A percentile compares a stretch with the other conserved stretches of the same genome.
These are phyloP conservation scores for Amniculicola lignicola DNA, from an alignment of 495 filamentous ascomycete species.

Conservation along the genomic window DNA sequence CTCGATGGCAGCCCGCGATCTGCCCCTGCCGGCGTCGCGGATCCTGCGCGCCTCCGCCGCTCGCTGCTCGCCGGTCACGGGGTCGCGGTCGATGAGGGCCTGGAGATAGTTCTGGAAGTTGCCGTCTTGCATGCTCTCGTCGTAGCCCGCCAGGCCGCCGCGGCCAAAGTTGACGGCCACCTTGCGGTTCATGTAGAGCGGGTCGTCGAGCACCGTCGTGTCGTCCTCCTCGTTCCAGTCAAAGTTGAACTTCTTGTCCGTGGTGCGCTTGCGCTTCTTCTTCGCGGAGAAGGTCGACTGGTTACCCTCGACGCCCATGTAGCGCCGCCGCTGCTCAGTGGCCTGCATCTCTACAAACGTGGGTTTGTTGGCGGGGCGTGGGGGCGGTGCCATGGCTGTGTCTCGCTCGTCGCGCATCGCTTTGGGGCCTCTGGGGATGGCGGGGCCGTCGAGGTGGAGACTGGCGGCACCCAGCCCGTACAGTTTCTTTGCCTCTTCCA, in stretches of 20 bases:
- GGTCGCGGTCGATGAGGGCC: slow-evolving; percentile 74
- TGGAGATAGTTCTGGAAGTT: slow-evolving; percentile 71
- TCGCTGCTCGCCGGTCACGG: slow-evolving; percentile 70
- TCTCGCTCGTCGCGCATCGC: too few species aligned
- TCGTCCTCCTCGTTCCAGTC: slow-evolving; percentile 98
- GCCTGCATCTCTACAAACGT: too few species aligned
- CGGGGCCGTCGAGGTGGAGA: too few species aligned
- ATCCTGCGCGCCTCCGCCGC: slow-evolving; percentile 82
- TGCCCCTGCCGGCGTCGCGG: slow-evolving; percentile 71
- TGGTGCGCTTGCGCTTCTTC: slow-evolving; percentile 91
- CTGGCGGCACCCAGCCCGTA: too few species aligned
- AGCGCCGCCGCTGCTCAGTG: slow-evolving; percentile 76
- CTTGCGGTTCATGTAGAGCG: slow-evolving; percentile 72
- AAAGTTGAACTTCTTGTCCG: slow-evolving; percentile 98
- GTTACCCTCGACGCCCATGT: slow-evolving; percentile 89
- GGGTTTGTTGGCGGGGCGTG: too few species aligned
- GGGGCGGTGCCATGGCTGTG: too few species aligned
- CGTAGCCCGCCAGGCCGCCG: slow-evolving; percentile 77
- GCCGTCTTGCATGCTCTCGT: slow-evolving; percentile 69
- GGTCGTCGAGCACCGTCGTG: slow-evolving; percentile 86
- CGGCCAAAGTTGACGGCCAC: slow-evolving; percentile 78
- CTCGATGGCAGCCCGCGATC: slow-evolving; percentile 66
- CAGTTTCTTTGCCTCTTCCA: too few species aligned
- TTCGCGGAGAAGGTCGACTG: slow-evolving; percentile 89
- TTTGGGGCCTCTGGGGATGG: too few species aligned